A percentile compares a stretch with the other conserved stretches of the same genome.
phyloP scores from a whole-genome alignment of 2,329 filamentous ascomycete genomes.

The Colletotrichum falcatum region DNA sequence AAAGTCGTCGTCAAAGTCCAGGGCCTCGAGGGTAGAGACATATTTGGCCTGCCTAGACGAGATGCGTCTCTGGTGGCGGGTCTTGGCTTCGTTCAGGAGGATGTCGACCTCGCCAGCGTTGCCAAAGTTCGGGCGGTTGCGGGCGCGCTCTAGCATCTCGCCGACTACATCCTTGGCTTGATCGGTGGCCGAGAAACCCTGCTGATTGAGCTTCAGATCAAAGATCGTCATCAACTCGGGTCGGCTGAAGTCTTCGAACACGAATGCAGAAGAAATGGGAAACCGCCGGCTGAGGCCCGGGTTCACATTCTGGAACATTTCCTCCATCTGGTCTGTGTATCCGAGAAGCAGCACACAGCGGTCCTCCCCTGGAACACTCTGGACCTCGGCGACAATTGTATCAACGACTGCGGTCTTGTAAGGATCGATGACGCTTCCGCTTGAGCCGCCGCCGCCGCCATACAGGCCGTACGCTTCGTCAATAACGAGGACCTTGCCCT shows the following conservation, averaged over 20 bases:
- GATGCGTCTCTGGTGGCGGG: conserved; percentile 42
- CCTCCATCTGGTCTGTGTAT: conserved; percentile 76
- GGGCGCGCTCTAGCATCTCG: conserved; percentile 69
- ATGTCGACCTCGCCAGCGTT: conserved; percentile 82
- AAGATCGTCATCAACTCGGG: conserved; percentile 70
- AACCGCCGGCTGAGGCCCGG: conserved; percentile 77
- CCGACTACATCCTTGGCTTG: conserved; percentile 66
- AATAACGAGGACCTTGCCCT: conserved; percentile 82
- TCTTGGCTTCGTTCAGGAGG: conserved; percentile 61
- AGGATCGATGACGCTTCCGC: conserved; percentile 44
- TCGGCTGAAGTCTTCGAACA: conserved; percentile 76
- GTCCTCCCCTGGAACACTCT: conserved; percentile 77
- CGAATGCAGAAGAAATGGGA: conserved; percentile 71
- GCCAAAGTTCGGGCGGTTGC: conserved; percentile 75
- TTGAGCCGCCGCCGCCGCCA: conserved; percentile 49
- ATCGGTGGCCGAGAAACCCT: conserved; percentile 64
- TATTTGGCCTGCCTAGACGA: conserved; percentile 28
- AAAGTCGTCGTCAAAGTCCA: conserved; percentile 71
- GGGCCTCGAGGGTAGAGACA: conserved; percentile 46
- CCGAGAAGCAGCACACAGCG: conserved; percentile 79
- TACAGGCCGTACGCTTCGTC: conserved; percentile 82
- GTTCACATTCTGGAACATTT: conserved; percentile 81
- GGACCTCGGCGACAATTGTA: conserved; percentile 79
- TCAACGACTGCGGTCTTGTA: conserved; percentile 77
- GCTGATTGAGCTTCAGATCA: conserved; percentile 69